Base-by-base conservation (phyloP, 2,329 filamentous ascomycete genomes). In the Aspergillus chevalieri region DNA sequence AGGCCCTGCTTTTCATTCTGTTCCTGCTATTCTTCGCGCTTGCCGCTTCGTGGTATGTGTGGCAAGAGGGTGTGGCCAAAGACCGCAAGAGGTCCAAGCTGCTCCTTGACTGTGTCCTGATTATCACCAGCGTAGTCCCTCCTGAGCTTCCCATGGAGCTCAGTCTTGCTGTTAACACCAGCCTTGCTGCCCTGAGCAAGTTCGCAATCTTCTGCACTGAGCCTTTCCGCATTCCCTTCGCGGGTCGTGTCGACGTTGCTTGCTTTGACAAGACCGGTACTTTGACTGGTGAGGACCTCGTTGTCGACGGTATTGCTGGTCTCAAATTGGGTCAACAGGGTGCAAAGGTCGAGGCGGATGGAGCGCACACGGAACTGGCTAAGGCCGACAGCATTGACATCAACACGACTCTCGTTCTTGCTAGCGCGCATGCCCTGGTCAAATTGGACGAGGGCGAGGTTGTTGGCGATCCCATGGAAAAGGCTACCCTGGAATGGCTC, bases 211-310 rank as follows among this genome's bases (percentile, higher is more conserved):
- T 95, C 78, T 98, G 93, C 68, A 98, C 93, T 2, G 94, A 98
- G 69, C 93, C 93, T 24, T 98, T 98, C 83, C 86, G 93, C 49
- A 98, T 98, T 62, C 94, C 94, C 0, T 97, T 87, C 61, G 94
- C 91, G 57, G 93, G 93, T 28, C 88, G 93, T 56, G 87, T 98
- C 52, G 94, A 98, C 68, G 81, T 98, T 47, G 91, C 93, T 55
- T 98, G 93, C 74, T 98, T 98, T 58, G 93, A 98, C 73, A 98
- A 98, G 78, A 98, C 93, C 10, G 93, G 93, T 57, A 98, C 93
- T 1, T 74, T 98, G 51, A 98, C 93, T 34, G 93, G 93, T 45
- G 93, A 98, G 67, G 92, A 98, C 65, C 78, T 98, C 41, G 90
- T 98, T 9, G 93, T 98, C 17, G 92, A 98, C 66, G 93, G 93